Evolutionary conservation across 352 stramenopile species (phyloP), one percentile per base, ranked within the genome.

Genomic region (Globisporangium rhizosaccharum): DNA sequence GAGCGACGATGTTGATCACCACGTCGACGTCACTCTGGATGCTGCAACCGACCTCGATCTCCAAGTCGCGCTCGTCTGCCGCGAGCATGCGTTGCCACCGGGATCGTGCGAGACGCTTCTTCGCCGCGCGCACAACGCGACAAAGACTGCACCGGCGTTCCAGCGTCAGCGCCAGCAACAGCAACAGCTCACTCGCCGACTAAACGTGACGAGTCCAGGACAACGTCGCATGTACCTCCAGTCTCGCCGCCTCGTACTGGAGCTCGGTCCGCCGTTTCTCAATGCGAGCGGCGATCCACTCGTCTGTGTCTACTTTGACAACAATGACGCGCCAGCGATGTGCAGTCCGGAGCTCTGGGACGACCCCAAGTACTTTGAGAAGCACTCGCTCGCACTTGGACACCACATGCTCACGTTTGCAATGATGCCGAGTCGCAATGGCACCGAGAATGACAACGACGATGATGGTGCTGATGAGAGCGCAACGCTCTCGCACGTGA

Each of bases 331-430:
- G 4, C 63, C 72, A 23, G 11, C 62, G 2, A 20, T 64, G 30
- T 79, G 75, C 47, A 68, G 58, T 51, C 56, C 46, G 20, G 61
- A 65, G 41, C 68, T 62, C 12, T 72, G 75, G 30, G 61, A 62
- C 41, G 65, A 79, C 1, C 59, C 76, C 9, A 59, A 82, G 8
- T 87, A 58, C 48, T 64, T 87, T 10, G 51, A 51, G 9, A 33
- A 53, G 15, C 47, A 70, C 26, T 39, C 23, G 14, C 36, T 74
- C 1, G 5, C 33, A 0, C 44, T 71, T 49, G 75, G 73, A 0
- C 70, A 76, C 45, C 75, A 87, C 39, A 44, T 85, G 9, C 28
- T 89, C 12, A 66, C 75, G 39, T 74, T 89, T 41, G 57, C 66
- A 3, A 17, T 37, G n/a, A 11, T 33, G 20, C 39, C 33, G 33